phyloP scores from a whole-genome alignment of 2,329 filamentous ascomycete species.

The Fusarium devonianum region DNA sequence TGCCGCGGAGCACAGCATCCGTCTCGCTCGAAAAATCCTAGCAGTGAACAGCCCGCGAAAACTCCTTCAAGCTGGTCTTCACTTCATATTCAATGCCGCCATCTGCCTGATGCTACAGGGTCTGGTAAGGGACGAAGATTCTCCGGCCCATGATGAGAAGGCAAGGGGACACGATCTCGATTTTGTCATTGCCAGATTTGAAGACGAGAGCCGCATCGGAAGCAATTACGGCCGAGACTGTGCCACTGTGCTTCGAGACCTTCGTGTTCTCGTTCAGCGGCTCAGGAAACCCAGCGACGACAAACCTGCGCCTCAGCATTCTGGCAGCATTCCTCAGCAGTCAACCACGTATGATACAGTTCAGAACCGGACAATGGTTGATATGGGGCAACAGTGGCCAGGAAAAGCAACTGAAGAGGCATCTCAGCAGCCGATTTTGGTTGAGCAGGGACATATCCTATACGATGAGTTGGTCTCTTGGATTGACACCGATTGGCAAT shows the following conservation, averaged over 20 bases:
- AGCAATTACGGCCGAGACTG: conserved; percentile 51
- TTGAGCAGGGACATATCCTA: conserved; percentile 44
- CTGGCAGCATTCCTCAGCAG: conserved; percentile 14
- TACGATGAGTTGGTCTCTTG: conserved; percentile 49
- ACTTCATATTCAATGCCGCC: conserved; percentile 60
- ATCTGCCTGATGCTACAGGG: conserved; percentile 56
- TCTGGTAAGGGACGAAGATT: conserved; percentile 48
- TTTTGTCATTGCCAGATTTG: conserved; percentile 53
- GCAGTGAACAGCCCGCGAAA: conserved; percentile 48
- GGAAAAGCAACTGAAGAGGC: conserved; percentile 29
- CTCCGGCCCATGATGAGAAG: conserved; percentile 36
- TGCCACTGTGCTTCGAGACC: conserved; percentile 48
- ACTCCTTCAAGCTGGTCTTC: conserved; percentile 54
- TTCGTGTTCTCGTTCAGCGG: conserved; percentile 47
- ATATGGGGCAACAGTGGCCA: conserved; percentile 35
- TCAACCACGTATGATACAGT: conserved; percentile 30
- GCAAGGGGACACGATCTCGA: conserved; percentile 44
- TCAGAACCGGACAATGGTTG: conserved; percentile 24
- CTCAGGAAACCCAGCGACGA: conserved; percentile 40
- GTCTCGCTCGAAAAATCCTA: conserved; percentile 52
- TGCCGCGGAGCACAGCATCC: conserved; percentile 56
- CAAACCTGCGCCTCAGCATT: conserved; percentile 5
- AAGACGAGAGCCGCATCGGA: conserved; percentile 48
- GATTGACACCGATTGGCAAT: conserved; percentile 49
- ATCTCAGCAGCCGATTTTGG: conserved; percentile 38